Conservation (phyloP, 2,329 filamentous ascomycete species). For the Neurospora sp. region DNA sequence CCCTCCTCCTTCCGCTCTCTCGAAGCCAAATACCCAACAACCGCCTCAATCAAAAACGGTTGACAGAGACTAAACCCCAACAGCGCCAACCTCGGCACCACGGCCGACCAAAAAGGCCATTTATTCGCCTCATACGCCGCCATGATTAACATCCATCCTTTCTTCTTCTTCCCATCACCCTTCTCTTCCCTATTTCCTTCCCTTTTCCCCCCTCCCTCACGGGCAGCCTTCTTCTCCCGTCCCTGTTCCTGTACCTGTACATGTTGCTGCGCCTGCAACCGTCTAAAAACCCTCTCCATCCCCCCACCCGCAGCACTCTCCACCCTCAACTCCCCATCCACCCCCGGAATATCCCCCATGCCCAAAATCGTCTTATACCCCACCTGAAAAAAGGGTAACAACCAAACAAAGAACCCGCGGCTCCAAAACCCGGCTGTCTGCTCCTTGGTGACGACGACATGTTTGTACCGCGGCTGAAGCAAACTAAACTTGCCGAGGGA, state of each 20-base stretch:
- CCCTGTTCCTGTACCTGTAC: too few species aligned
- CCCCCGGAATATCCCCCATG: conserved; percentile 2
- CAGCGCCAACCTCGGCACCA: conserved; percentile 8
- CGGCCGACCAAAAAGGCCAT: conserved; percentile 3
- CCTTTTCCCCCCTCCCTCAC: background rate
- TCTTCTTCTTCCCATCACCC: background rate
- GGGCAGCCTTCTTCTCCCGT: too few species aligned
- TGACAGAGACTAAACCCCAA: conserved; percentile 10
- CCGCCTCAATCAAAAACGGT: conserved; percentile 10
- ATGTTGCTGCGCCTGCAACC: background rate
- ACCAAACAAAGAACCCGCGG: conserved; percentile 6
- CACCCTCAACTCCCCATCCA: conserved; percentile 1
- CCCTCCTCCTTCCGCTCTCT: background rate
- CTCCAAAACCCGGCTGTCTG: conserved; percentile 5
- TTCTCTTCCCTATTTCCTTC: background rate
- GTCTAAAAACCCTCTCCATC: background rate
- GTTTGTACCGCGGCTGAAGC: conserved; percentile 1
- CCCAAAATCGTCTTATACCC: conserved; percentile 5
- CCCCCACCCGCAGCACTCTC: background rate
- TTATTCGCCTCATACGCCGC: conserved; percentile 1
- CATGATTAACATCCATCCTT: background rate
- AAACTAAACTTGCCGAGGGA: background rate
- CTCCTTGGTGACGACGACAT: conserved; percentile 2
- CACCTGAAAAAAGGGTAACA: conserved; percentile 3
- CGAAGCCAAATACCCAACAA: background rate